Evolutionary conservation across 2,329 filamentous ascomycete species (phyloP).

Genomic region (Clonostachys sp.): DNA sequence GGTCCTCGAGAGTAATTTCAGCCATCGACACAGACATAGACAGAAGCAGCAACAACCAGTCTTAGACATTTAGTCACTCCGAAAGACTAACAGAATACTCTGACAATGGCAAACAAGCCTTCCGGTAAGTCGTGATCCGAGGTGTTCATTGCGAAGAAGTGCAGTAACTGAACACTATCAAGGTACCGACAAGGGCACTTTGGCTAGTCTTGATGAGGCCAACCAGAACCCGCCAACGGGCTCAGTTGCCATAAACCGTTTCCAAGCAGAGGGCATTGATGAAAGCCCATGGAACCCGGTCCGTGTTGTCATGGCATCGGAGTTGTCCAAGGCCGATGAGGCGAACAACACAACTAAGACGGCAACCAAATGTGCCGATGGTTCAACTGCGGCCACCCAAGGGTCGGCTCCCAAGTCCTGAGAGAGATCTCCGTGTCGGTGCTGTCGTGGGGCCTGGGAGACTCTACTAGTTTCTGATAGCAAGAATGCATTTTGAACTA

Average conservation of each 20-base stretch:
- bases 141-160: no score
- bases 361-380: neutral
- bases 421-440: neutral
- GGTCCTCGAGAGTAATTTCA: no score
- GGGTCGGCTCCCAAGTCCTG: neutral
- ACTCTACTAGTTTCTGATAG: no score
- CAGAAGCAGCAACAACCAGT: no score
- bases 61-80: no score
- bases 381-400: neutral
- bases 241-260: neutral
- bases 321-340: conserved; percentile 27
- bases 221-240: neutral
- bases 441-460: no score
- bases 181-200: neutral
- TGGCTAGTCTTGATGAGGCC: neutral
- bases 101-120: no score
- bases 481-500: no score
- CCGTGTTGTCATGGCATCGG: no score
- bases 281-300: neutral
- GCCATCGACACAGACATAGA: no score
- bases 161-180: neutral
- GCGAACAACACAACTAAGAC: neutral
- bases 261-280: neutral
- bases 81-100: no score
- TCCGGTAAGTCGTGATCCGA: no score